Evolutionary conservation across 2,329 filamentous ascomycete genomes (phyloP).

Genomic region (Chrysosporium keratinophilum): DNA sequence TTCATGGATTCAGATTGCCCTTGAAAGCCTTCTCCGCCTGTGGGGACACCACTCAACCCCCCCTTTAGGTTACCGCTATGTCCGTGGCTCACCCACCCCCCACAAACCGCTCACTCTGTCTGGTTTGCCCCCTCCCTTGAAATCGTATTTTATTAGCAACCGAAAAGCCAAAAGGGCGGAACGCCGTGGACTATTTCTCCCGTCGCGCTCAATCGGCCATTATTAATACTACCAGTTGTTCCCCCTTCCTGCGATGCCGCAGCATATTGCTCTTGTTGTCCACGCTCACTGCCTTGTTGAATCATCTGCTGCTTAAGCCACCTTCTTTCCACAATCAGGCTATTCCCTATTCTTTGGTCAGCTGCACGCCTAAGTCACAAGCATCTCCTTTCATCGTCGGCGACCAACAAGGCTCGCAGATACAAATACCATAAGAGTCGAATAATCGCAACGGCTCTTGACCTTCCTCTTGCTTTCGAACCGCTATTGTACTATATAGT

Average conservation of each 20-base stretch:
- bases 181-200: no score
- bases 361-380: background rate
- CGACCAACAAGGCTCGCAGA: background rate
- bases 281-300: background rate
- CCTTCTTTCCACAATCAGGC: background rate
- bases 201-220: background rate
- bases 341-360: background rate
- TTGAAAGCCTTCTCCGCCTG: constrained; percentile 6
- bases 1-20: background rate
- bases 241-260: background rate
- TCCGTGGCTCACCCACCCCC: background rate
- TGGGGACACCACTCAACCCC: background rate
- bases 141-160: background rate
- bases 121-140: background rate
- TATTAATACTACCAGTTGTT: constrained; percentile 1
- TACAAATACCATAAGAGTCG: background rate
- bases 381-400: background rate
- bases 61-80: background rate
- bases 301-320: background rate
- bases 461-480: background rate
- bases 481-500: background rate
- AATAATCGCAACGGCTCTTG: background rate
- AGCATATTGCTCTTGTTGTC: background rate
- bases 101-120: background rate
- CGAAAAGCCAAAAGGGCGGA: background rate